Base-by-base conservation (phyloP, 2,329 filamentous ascomycete genomes). In the Aspergillus aculeatus region DNA sequence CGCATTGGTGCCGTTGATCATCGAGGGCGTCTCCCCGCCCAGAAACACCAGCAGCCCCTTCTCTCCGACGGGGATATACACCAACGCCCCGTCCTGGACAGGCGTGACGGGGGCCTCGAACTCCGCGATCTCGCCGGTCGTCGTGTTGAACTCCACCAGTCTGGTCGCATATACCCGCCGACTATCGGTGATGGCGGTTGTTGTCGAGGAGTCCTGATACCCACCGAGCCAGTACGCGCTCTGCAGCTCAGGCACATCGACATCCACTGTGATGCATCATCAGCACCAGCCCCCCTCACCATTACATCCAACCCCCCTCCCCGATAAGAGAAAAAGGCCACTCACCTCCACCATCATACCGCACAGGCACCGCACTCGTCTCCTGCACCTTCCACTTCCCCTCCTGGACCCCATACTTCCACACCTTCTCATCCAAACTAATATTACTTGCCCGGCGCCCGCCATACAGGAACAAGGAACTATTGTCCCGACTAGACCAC, bases 1-100 rank as follows among this genome's bases (percentile, higher is more conserved):
- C n/a, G 58, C 53, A 32, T 66, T 59, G 32, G 59, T 58, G 11
- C 62, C 58, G 26, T 56, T 54, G 16, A 38, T 26, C n/a, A 56
- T 54, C 4, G 64, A 64, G 2, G 64, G 64, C 12, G 63, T 58
- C 38, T 66, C 62, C 11, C 64, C 64, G 41, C 64, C 64, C 19
- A 66, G 48, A 35, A 57, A 66, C n/a, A 64, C 49, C 44, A 66
- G 38, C 19, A 59, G 54, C 12, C 62, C 62, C 41, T 23, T 38
- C 12, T 54, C 47, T 4, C 60, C 55, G 32, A 57, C 35, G 3
- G 62, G 62, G 26, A 64, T 35, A 41, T 59, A 64, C 29, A 61
- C 54, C 11, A 64, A 54, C 1, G 63, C 61, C 2, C 63, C 58
- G 41, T 61, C 49, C 16, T 64, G 51, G 2, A 64, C 56, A 4